phyloP scores from a whole-genome alignment of 768 basidiomycete genomes.

The Boletus huronensis region DNA sequence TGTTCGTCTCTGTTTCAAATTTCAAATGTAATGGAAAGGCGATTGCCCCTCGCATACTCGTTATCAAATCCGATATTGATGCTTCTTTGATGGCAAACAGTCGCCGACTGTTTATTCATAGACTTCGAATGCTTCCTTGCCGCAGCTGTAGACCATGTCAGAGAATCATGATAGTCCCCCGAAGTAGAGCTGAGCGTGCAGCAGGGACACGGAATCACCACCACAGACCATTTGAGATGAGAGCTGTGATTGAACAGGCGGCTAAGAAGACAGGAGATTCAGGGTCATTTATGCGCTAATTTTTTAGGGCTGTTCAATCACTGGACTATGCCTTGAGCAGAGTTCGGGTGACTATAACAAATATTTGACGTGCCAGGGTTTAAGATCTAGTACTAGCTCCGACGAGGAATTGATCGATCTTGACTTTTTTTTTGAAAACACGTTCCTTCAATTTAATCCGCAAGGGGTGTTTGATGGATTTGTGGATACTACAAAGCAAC shows the following conservation, averaged over 20 bases:
- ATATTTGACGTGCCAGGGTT: background rate
- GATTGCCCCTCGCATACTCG: constrained; percentile 2
- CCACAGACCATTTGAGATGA: background rate
- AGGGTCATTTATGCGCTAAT: background rate
- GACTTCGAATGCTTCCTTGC: background rate
- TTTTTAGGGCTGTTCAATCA: too few species aligned
- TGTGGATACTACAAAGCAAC: background rate
- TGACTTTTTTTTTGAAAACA: too few species aligned
- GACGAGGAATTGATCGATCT: background rate
- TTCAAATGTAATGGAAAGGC: constrained; percentile 3
- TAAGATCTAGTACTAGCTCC: background rate
- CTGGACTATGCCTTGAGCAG: too few species aligned
- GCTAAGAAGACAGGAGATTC: background rate
- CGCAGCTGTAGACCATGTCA: background rate
- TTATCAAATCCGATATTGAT: constrained; percentile 3
- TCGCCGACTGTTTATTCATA: background rate
- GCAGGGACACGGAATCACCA: background rate
- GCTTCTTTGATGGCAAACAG: constrained; percentile 14
- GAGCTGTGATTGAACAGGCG: background rate
- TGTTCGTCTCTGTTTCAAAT: background rate
- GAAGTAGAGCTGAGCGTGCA: background rate
- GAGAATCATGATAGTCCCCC: background rate
- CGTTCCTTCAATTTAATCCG: background rate
- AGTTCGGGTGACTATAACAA: too few species aligned
- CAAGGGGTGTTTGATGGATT: background rate